A percentile compares a stretch with the other conserved stretches of the same genome.
Evolutionary conservation across 345 rosid species (phyloP).

Genomic region (Lagerstroemia speciosa): DNA sequence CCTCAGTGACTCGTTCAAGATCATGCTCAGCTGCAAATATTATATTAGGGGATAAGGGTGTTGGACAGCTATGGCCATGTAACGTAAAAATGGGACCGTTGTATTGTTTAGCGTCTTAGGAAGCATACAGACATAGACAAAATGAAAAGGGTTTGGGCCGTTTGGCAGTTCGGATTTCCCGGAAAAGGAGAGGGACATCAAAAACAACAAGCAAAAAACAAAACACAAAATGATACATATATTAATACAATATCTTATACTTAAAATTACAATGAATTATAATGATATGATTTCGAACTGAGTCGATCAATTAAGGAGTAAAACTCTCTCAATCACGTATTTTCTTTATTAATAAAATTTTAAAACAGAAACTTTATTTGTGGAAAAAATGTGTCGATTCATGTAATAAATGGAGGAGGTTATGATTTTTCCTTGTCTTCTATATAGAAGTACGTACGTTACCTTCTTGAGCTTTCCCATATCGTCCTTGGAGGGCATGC

Average conservation of each 20-base stretch:
- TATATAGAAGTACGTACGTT: neutral
- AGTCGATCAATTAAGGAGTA: too few relatives aligned
- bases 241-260: too few relatives aligned
- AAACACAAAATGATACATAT: neutral
- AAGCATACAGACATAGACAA: neutral
- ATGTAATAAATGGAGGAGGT: neutral
- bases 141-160: neutral
- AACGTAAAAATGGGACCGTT: neutral
- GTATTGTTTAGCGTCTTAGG: neutral
- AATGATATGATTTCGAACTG: too few relatives aligned
- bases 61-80: neutral
- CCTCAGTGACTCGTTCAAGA: constrained; percentile 59
- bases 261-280: too few relatives aligned
- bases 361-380: too few relatives aligned
- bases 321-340: too few relatives aligned
- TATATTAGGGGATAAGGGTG: neutral
- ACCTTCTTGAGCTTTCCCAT: constrained; percentile 71
- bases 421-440: neutral
- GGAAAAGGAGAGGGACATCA: neutral
- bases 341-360: too few relatives aligned
- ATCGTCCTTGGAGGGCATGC: constrained; percentile 54
- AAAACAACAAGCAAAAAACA: neutral
- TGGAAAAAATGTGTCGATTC: too few relatives aligned
- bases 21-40: constrained; percentile 39
- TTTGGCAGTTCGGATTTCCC: neutral